Evolutionary conservation across 2,329 filamentous ascomycete species (phyloP), one percentile per base, ranked within the genome.

Genomic region (Fusarium chaquense): DNA sequence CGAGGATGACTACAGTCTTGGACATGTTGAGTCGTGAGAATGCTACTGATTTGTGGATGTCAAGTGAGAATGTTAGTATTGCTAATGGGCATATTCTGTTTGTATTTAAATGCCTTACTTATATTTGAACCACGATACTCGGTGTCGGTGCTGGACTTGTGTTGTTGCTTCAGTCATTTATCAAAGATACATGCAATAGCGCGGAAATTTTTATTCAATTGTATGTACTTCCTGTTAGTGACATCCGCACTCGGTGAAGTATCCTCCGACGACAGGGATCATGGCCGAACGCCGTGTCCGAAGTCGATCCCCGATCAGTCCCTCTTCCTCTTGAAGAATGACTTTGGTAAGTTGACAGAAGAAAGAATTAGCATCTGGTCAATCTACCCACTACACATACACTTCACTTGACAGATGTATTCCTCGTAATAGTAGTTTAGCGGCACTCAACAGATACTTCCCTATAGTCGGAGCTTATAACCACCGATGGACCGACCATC

Each of bases 1-100:
- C 86, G 13, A 87, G 79, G 45, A 87, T 80, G 26, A 87, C 81
- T 38, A 87, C 80, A 7, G 83, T 86, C 66, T 84, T 82, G n/a
- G 79, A 58, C 83, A 85, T 86, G 70, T 71, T 38, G 18, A 26
- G 36, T 40, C 16, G 16, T 40, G 36, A 20, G 12, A 12, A 2
- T 40, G 28, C 16, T 40, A 13, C n/a, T 40, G 36, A 13, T 40
- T 20, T 40, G 36, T 40, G n/a, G 13, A 13, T 40, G 7, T 40
- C 6, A 20, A 18, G 9, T 28, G 0, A 32, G 7, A 35, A 24
- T 26, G 4, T 5, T 13, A 3, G 8, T 3, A 13, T 12, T 5
- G 2, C 1, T 1, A 16, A 30, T 15, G 8, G 16, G 22, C 13
- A 47, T 15, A 26, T 56, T 12, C 20, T 18, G 22, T 4, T 22